Conservation (phyloP, 306 rosid species). For the Corylus americana region DNA sequence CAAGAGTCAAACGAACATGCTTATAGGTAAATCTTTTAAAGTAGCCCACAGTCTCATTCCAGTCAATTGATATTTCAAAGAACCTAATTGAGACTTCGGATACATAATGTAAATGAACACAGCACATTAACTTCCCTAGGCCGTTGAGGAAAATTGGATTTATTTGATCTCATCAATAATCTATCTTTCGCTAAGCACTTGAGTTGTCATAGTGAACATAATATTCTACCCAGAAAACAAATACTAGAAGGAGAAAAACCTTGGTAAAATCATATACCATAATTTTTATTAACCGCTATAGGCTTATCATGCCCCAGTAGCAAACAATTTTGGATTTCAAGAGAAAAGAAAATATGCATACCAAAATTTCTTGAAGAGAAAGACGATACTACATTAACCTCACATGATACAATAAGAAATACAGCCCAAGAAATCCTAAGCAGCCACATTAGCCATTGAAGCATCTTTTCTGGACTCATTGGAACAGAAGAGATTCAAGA, state of each 20-base stretch:
- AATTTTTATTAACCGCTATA: constrained; percentile 31
- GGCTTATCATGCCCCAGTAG: constrained; percentile 31
- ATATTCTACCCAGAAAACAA: constrained; percentile 12
- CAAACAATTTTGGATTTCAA: constrained; percentile 31
- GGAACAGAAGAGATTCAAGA: constrained; percentile 65
- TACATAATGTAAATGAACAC: background rate
- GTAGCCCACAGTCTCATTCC: background rate
- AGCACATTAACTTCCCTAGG: background rate
- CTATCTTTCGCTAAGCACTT: background rate
- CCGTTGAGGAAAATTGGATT: background rate
- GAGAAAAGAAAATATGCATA: constrained; percentile 28
- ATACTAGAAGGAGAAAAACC: constrained; percentile 1
- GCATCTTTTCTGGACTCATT: constrained; percentile 45
- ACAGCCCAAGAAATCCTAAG: constrained; percentile 39
- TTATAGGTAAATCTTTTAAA: background rate
- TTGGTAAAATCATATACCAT: constrained; percentile 13
- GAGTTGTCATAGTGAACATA: constrained; percentile 3
- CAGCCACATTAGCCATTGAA: constrained; percentile 42
- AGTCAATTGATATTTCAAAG: background rate
- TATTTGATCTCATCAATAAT: constrained; percentile 6
- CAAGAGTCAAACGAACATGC: background rate
- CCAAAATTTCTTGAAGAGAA: constrained; percentile 41
- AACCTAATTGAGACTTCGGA: background rate
- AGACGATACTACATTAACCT: constrained; percentile 36
- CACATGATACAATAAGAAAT: constrained; percentile 28